Percentiles rank a stretch among this genome's conserved stretches.
These are phyloP conservation scores for Stereum hirsutum DNA, from an alignment of 1,284 basidiomycete genomes.

Conservation along the genomic window DNA sequence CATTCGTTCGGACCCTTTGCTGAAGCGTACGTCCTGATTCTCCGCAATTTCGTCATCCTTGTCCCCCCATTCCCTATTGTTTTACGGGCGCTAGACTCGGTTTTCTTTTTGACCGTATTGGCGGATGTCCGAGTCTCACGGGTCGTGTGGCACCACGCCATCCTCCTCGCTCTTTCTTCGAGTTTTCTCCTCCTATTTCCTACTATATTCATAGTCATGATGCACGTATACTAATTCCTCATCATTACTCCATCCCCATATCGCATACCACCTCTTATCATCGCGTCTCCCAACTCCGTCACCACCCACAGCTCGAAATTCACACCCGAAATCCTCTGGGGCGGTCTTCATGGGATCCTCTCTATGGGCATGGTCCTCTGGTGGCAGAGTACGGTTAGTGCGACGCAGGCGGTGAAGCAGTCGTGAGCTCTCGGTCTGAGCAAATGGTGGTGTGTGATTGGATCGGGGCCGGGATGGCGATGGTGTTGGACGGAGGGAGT, in stretches of 20 bases:
- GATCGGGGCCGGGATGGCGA: no score
- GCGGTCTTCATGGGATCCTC: conserved; percentile 55
- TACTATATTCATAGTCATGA: no score
- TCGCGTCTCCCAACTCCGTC: conserved; percentile 2
- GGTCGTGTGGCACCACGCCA: not conserved
- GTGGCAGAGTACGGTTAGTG: conserved; percentile 70
- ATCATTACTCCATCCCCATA: not conserved
- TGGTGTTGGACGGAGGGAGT: no score
- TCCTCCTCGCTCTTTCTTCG: no score
- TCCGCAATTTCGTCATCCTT: conserved; percentile 1
- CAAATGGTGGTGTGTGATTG: no score
- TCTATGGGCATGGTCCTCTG: conserved; percentile 59
- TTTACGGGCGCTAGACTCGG: no score
- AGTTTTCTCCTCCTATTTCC: no score
- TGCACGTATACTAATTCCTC: not conserved
- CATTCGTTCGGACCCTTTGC: conserved; percentile 52
- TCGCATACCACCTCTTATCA: not conserved
- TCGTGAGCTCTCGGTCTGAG: no score
- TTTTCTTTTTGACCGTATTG: not conserved
- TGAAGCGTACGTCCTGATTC: conserved; percentile 48
- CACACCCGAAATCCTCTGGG: conserved; percentile 64
- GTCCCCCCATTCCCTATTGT: no score
- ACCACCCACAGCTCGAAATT: conserved; percentile 42
- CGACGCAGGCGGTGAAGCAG: conserved; percentile 31
- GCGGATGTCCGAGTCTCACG: no score